Conservation (phyloP, 2,329 filamentous ascomycete genomes). For the Sporothrix humicola region DNA sequence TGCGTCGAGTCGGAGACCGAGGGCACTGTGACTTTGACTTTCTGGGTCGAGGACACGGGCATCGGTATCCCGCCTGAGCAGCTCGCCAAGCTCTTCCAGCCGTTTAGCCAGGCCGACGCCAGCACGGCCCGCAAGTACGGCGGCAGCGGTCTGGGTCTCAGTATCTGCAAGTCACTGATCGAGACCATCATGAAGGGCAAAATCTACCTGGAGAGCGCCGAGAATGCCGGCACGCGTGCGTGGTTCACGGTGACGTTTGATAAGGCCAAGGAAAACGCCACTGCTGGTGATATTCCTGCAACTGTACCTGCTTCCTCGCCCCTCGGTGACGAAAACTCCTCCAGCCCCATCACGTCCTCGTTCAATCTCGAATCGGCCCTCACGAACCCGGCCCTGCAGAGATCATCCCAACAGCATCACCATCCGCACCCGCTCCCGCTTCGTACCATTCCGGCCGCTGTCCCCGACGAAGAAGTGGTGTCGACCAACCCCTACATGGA, state of each 20-base stretch:
- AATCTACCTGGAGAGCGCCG: conserved; percentile 79
- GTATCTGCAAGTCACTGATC: conserved; percentile 93
- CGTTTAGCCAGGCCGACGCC: conserved; percentile 90
- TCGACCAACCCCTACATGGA: conserved; percentile 60
- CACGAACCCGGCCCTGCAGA: conserved; percentile 15
- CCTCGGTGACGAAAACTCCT: not conserved
- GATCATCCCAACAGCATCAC: conserved; percentile 1
- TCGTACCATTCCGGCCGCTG: conserved; percentile 32
- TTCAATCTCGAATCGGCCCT: conserved; percentile 44
- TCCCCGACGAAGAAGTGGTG: not conserved
- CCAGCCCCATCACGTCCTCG: conserved; percentile 27
- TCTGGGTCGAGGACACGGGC: conserved; percentile 87
- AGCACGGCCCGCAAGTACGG: conserved; percentile 91
- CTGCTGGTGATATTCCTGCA: conserved; percentile 19
- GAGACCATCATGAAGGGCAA: conserved; percentile 89
- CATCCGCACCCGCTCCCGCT: conserved; percentile 31
- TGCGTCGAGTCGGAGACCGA: conserved; percentile 72
- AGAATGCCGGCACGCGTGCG: conserved; percentile 71
- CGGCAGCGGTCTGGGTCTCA: conserved; percentile 86
- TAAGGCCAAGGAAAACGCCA: conserved; percentile 61
- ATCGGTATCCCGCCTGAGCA: conserved; percentile 88
- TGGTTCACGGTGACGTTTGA: conserved; percentile 87
- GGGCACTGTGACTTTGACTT: conserved; percentile 75
- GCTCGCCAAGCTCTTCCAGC: conserved; percentile 84
- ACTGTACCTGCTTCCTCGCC: conserved; percentile 31